Conservation (phyloP, 2,329 filamentous ascomycete genomes). For the Curvularia eragrostidis region DNA sequence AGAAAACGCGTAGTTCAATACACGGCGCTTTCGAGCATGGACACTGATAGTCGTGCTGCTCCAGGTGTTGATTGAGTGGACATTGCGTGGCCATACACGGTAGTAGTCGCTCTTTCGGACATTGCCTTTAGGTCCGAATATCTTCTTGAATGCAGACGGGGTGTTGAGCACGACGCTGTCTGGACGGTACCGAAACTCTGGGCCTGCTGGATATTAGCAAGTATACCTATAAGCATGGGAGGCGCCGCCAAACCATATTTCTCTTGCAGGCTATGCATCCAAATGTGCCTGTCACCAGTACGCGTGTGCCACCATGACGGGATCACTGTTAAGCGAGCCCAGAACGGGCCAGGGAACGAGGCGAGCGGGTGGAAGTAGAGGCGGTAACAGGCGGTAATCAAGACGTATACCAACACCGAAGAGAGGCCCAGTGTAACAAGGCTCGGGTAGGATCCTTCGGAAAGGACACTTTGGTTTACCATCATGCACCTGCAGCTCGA, state of each 20-base stretch:
- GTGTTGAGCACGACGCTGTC: slow-evolving; percentile 78
- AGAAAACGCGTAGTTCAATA: slow-evolving; percentile 52
- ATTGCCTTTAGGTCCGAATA: slow-evolving; percentile 55
- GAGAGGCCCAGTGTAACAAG: slow-evolving; percentile 9
- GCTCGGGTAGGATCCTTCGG: slow-evolving; percentile 8
- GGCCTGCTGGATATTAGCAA: slow-evolving; percentile 6
- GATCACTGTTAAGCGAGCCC: slow-evolving; percentile 28
- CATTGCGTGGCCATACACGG: slow-evolving; percentile 48
- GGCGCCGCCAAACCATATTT: slow-evolving; percentile 63
- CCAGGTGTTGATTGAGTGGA: slow-evolving; percentile 48
- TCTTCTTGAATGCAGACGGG: slow-evolving; percentile 54
- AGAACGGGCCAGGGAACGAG: slow-evolving; percentile 33
- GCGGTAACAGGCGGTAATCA: slow-evolving; percentile 22
- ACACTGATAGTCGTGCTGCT: slow-evolving; percentile 36
- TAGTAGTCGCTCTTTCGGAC: slow-evolving; percentile 56
- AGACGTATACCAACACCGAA: slow-evolving; percentile 16
- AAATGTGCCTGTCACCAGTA: slow-evolving; percentile 73
- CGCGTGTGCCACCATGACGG: slow-evolving; percentile 66
- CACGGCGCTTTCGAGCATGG: slow-evolving; percentile 50
- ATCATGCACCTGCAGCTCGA: slow-evolving; percentile 12
- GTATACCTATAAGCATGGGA: neutral
- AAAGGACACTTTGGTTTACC: neutral
- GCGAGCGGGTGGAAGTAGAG: slow-evolving; percentile 33
- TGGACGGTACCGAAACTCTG: slow-evolving; percentile 69
- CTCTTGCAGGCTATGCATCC: slow-evolving; percentile 73